Evolutionary conservation across 257 asterid genomes (phyloP), one percentile per base, ranked within the genome.

Genomic region (Anisodus tanguticus): DNA sequence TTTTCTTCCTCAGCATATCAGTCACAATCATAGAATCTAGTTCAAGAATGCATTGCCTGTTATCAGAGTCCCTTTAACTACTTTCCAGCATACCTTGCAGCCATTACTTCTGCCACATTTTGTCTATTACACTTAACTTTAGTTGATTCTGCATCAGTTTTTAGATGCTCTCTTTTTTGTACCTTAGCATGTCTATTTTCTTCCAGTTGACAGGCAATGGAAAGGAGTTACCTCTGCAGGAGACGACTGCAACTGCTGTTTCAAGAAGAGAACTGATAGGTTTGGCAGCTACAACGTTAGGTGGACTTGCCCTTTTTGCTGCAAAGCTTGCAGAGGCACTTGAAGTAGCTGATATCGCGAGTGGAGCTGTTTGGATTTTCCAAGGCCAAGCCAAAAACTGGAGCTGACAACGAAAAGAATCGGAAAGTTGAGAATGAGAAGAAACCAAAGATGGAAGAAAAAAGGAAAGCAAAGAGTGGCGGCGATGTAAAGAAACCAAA

Each of bases 231-330:
- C 0, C 6, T 19, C 16, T 39, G 81, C 90, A 86, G 71, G 90
- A 86, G 68, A 85, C 85, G 47, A 22, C 81, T 1, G 12, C 53
- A 19, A 9, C 83, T 10, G 15, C 60, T 58, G 85, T 85, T 58
- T 91, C 92, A n/a, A 82, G 97, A 57, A 86, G 95, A 81, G 93
- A 86, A 80, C 85, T 90, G 82, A 80, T 92, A 89, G 86, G 85
- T 8, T 82, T 89, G 84, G 64, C 93, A 41, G 94, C 90, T 54
- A 86, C 88, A 58, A 83, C 94, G 6, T 78, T 92, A 16, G 88
- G 92, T 43, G 84, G 89, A 41, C 55, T 88, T 53, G 31, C 88
- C 58, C 82, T 91, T 57, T 87, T 89, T 47, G 76, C 85, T 76
- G 84, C 94, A 0, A 74, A 89, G 9, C 55, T 90, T 31, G 93